phyloP scores from a whole-genome alignment of 495 filamentous ascomycete species.

The Xylaria scruposa region DNA sequence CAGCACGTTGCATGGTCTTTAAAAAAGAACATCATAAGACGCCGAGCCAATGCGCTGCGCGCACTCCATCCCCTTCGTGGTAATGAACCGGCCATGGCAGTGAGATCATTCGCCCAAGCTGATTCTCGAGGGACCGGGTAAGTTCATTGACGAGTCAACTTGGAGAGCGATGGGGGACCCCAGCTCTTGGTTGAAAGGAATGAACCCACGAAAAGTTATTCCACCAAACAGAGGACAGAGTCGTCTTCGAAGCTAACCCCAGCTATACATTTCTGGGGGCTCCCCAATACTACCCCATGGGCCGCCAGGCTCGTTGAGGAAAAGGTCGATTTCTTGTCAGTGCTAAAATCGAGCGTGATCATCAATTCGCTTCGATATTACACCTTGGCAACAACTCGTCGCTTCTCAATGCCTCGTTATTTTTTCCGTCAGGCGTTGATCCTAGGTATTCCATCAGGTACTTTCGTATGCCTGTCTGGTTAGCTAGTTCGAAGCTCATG shows the following conservation, averaged over 20 bases:
- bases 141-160: conserved; percentile 5
- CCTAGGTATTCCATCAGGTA: background rate
- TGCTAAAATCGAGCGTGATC: conserved; percentile 4
- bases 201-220: conserved; percentile 26
- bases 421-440: background rate
- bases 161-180: background rate
- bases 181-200: background rate
- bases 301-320: conserved; percentile 14
- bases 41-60: background rate
- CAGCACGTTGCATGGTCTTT: conserved; percentile 13
- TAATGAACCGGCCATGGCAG: background rate
- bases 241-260: conserved; percentile 3
- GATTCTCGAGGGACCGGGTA: background rate
- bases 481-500: background rate
- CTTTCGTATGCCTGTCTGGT: background rate
- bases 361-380: background rate
- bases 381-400: conserved; percentile 8
- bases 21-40: conserved; percentile 15
- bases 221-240: conserved; percentile 37
- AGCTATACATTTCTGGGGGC: conserved; percentile 16
- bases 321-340: conserved; percentile 16
- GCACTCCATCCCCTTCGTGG: background rate
- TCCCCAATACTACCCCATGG: conserved; percentile 17
- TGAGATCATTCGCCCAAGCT: background rate
- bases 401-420: background rate